Conservation (phyloP, 2,329 filamentous ascomycete genomes). For the Diaporthe ampelina region DNA sequence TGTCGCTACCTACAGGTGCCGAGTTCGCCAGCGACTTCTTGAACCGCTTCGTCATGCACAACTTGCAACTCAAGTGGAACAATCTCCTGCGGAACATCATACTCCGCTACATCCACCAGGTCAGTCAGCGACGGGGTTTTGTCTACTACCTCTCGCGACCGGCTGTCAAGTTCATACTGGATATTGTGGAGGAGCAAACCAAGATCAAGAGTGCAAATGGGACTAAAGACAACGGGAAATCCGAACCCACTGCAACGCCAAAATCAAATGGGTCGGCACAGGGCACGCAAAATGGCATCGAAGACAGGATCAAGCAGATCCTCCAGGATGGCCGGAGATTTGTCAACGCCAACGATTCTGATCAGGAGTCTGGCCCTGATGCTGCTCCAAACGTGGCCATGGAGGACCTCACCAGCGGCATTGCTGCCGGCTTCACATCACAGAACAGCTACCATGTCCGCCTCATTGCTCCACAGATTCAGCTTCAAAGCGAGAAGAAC, state of each 20-base stretch:
- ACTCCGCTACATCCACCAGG: slow-evolving; percentile 96
- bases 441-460: slow-evolving; percentile 96
- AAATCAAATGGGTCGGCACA: slow-evolving; percentile 57
- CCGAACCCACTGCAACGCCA: slow-evolving; percentile 42
- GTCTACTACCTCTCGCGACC: slow-evolving; percentile 97
- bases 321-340: slow-evolving; percentile 87
- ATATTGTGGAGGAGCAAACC: slow-evolving; percentile 95
- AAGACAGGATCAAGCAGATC: slow-evolving; percentile 88
- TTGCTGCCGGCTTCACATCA: slow-evolving; percentile 88
- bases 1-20: slow-evolving; percentile 78
- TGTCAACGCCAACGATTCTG: slow-evolving; percentile 76
- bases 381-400: slow-evolving; percentile 59
- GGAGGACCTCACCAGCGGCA: slow-evolving; percentile 78
- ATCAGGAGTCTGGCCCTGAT: slow-evolving; percentile 45
- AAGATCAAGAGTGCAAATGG: slow-evolving; percentile 71
- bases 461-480: slow-evolving; percentile 96
- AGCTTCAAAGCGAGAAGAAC: slow-evolving; percentile 98
- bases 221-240: slow-evolving; percentile 41
- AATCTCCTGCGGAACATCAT: slow-evolving; percentile 96
- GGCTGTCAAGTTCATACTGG: slow-evolving; percentile 97
- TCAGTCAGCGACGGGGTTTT: slow-evolving; percentile 94
- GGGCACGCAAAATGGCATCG: slow-evolving; percentile 66
- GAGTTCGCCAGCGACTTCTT: slow-evolving; percentile 96
- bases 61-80: slow-evolving; percentile 98
- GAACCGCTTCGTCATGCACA: slow-evolving; percentile 98